These are phyloP conservation scores for Aureobasidium pullulans DNA, from an alignment of 2,329 filamentous ascomycete genomes.

Conservation along the genomic window DNA sequence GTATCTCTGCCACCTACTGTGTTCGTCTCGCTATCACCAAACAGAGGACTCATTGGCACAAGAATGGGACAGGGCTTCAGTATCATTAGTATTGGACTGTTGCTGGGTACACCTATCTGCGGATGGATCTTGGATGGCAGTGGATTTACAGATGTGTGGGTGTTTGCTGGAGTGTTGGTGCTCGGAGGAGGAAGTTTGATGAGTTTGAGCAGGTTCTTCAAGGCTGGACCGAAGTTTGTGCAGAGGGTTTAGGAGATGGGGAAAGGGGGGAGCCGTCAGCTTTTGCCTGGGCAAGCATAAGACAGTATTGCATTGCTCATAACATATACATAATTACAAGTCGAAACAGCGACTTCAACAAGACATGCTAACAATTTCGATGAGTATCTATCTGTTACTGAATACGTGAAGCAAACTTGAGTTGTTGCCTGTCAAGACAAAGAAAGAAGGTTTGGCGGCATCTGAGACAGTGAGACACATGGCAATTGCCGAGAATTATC, in stretches of 20 bases:
- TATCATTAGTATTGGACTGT: conserved; percentile 41
- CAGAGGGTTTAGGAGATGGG: conserved; percentile 17
- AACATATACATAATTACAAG: neutral
- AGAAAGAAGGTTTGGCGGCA: too few species aligned
- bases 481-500: neutral
- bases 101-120: conserved; percentile 51
- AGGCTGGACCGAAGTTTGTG: conserved; percentile 22
- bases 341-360: neutral
- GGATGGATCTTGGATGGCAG: conserved; percentile 45
- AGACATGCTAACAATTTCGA: neutral
- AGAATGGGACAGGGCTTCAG: conserved; percentile 51
- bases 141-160: conserved; percentile 37
- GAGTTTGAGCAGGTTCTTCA: conserved; percentile 19
- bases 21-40: conserved; percentile 35
- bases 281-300: neutral
- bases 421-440: too few species aligned
- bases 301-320: neutral
- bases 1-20: conserved; percentile 41
- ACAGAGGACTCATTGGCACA: conserved; percentile 40
- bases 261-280: too few species aligned
- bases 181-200: conserved; percentile 22
- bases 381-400: too few species aligned
- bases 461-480: neutral
- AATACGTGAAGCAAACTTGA: too few species aligned
- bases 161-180: conserved; percentile 33